Base-by-base conservation (phyloP, 177 flowering plant genomes). In the Telopea speciosissima region DNA sequence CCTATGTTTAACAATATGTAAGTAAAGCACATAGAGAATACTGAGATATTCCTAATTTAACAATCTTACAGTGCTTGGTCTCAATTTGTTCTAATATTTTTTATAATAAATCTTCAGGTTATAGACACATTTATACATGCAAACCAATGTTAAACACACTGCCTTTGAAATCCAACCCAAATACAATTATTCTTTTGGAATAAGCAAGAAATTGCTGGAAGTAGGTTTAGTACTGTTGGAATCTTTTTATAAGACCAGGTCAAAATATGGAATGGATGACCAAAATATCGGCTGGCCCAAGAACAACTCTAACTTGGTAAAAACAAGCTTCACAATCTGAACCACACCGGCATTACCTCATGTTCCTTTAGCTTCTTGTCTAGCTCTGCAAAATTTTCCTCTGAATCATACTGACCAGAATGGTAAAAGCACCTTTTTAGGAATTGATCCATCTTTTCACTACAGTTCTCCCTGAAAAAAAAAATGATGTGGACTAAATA, bases 371-470 rank as follows among this genome's bases (percentile, higher is more conserved):
- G 85, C 78, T 85, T 92, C 78, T 73, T 81, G 85, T 94, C 93
- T 56, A 94, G 79, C 69, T 82, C 85, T 12, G 76, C 73, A 77
- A 94, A 94, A 72, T 90, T 74, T 24, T 90, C 88, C 78, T 83
- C 80, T 17, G 61, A 58, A 58, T 58, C 61, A 58, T 58, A 58
- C 61, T 58, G 61, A 24, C 61, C 97, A 54, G 93, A 83, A 77
- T 94, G 97, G 82, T 92, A 92, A 77, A 90, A 92, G 81, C 97
- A 94, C 78, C 97, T 86, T 74, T 83, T 74, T 21, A 94, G 88
- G 79, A 94, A 94, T 54, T 91, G 81, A 0, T 92, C 92, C 96
- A 93, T 93, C 80, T 91, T 91, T 62, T 90, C 96, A 70, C 82
- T 73, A 68, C 97, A 91, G 67, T 91, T 93, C 74, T 85, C 96